phyloP scores from a whole-genome alignment of 2,329 filamentous ascomycete species.

The Fulvia fulva region DNA sequence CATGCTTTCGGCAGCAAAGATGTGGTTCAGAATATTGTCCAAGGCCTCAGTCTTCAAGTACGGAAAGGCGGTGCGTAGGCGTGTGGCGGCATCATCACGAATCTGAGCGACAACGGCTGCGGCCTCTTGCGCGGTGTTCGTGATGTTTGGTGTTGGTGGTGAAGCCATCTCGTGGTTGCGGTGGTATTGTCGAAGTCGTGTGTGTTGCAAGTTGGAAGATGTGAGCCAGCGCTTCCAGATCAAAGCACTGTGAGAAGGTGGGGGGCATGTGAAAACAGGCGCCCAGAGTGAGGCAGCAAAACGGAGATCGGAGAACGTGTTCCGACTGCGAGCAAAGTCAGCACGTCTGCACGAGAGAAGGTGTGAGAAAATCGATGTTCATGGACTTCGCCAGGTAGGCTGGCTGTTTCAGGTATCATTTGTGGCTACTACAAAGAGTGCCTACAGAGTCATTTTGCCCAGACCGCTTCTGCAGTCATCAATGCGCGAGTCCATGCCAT shows the following conservation, averaged over 20 bases:
- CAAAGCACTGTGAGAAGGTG: too few relatives aligned
- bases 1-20: not conserved
- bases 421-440: constrained; percentile 5
- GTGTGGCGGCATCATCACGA: too few relatives aligned
- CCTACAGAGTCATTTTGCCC: constrained; percentile 1
- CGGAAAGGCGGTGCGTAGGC: not conserved
- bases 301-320: too few relatives aligned
- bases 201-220: too few relatives aligned
- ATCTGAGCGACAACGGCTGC: not conserved
- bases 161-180: not conserved
- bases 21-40: not conserved
- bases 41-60: not conserved
- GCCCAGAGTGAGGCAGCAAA: too few relatives aligned
- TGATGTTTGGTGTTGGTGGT: not conserved
- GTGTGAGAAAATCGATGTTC: not conserved
- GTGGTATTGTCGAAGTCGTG: not conserved
- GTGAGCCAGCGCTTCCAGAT: too few relatives aligned
- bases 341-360: not conserved
- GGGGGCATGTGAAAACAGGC: too few relatives aligned
- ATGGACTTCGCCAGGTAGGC: not conserved
- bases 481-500: constrained; percentile 7
- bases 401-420: constrained; percentile 8
- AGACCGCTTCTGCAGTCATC: constrained; percentile 7
- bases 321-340: not conserved
- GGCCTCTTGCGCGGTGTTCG: not conserved